phyloP scores from a whole-genome alignment of 108 stramenopile species.

The Epithemia pelagica region DNA sequence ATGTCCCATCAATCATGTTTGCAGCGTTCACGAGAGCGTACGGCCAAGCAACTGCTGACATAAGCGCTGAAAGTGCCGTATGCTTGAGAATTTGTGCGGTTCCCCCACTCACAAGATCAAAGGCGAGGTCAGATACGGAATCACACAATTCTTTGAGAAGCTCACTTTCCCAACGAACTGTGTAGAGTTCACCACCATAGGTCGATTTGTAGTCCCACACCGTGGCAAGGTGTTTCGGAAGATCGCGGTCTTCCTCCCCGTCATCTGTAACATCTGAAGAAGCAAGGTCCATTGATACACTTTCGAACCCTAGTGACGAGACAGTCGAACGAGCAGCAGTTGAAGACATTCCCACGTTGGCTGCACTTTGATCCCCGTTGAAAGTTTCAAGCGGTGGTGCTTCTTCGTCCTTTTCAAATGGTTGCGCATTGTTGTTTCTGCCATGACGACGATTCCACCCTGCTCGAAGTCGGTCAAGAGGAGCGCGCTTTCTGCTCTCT shows the following conservation, averaged over 20 bases:
- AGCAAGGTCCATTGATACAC: constrained; percentile 20
- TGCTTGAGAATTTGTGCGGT: constrained; percentile 68
- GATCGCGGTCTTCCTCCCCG: constrained; percentile 20
- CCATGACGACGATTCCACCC: constrained; percentile 30
- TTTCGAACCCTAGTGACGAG: constrained; percentile 4
- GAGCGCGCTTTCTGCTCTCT: constrained; percentile 11
- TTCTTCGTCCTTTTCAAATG: background rate
- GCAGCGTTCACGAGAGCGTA: constrained; percentile 66
- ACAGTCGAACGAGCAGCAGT: background rate
- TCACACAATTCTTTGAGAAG: constrained; percentile 71
- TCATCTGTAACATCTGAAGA: constrained; percentile 1
- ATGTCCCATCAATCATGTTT: constrained; percentile 85
- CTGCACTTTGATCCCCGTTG: background rate
- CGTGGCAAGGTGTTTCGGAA: constrained; percentile 57
- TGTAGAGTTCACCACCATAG: constrained; percentile 80
- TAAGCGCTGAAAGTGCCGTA: constrained; percentile 67
- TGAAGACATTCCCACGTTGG: background rate
- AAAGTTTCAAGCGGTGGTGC: background rate
- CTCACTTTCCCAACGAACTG: constrained; percentile 73
- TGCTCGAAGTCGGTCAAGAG: constrained; percentile 25
- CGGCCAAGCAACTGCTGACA: constrained; percentile 74
- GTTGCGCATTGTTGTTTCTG: background rate
- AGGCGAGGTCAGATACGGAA: constrained; percentile 63
- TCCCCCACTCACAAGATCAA: constrained; percentile 63
- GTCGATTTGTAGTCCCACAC: constrained; percentile 72